Evolutionary conservation across 345 rosid genomes (phyloP).

Genomic region (Gossypium australe): DNA sequence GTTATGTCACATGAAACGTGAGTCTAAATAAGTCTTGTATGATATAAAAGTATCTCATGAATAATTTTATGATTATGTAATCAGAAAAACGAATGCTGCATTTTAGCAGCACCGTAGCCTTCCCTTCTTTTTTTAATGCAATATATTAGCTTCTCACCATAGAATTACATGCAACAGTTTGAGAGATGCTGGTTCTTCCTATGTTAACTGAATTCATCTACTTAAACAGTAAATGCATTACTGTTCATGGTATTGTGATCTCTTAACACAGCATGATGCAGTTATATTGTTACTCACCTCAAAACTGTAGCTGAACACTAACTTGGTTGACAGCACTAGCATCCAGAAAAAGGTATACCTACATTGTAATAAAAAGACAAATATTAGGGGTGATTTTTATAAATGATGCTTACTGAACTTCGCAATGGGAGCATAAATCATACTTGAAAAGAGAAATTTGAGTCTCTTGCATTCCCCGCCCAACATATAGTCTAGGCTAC

Average conservation of each 20-base stretch:
- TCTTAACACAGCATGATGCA: background rate
- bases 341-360: conserved; percentile 89
- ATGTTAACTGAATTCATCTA: background rate
- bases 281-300: conserved; percentile 49
- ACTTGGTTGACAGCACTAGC: conserved; percentile 66
- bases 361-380: conserved; percentile 13
- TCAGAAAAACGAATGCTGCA: background rate
- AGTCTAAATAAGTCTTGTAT: background rate
- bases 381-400: background rate
- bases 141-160: background rate
- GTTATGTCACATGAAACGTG: background rate
- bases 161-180: background rate
- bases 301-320: conserved; percentile 74
- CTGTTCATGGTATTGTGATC: background rate
- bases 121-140: background rate
- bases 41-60: background rate
- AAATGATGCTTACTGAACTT: conserved; percentile 12
- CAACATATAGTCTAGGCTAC: conserved; percentile 83
- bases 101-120: background rate
- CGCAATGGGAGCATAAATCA: conserved; percentile 16
- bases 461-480: conserved; percentile 96
- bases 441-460: conserved; percentile 89
- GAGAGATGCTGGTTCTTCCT: background rate
- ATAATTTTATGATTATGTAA: background rate
- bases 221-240: background rate